These are phyloP conservation scores for Pachysolen tannophilus DNA, from an alignment of 805 yeast genomes.

Conservation along the genomic window DNA sequence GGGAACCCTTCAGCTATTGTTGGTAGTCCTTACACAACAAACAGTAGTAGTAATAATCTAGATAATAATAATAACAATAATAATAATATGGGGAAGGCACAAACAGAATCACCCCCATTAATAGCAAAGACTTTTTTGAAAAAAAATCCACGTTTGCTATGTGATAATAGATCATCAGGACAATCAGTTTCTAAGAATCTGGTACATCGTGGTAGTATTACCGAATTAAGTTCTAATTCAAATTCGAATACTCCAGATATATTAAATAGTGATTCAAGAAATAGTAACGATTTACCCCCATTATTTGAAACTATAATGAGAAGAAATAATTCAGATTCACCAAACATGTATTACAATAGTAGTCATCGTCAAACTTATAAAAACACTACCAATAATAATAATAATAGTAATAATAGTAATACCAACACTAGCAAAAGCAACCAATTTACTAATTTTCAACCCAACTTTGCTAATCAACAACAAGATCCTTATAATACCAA, in stretches of 20 bases:
- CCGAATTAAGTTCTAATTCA: conserved; percentile 6
- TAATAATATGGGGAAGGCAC: conserved; percentile 5
- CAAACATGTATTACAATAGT: conserved; percentile 14
- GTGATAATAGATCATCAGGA: conserved; percentile 22
- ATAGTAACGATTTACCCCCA: conserved; percentile 33
- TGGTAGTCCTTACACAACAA: no score
- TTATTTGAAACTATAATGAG: conserved; percentile 34
- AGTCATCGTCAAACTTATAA: conserved; percentile 10
- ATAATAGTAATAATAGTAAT: neutral
- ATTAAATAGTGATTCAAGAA: conserved; percentile 33
- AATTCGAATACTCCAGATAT: conserved; percentile 22
- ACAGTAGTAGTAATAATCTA: conserved; percentile 12
- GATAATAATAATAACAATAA: neutral
- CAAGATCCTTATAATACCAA: neutral
- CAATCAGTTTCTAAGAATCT: conserved; percentile 5
- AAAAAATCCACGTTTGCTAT: conserved; percentile 34
- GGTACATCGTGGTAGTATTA: no score
- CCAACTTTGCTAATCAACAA: no score
- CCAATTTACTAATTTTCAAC: neutral
- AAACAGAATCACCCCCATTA: conserved; percentile 9
- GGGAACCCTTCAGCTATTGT: conserved; percentile 5
- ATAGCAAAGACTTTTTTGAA: conserved; percentile 35
- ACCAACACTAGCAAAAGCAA: neutral
- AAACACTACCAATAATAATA: conserved; percentile 9
- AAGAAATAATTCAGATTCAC: conserved; percentile 21